phyloP scores from a whole-genome alignment of 441 rosid species.

The Syzygium malaccense region DNA sequence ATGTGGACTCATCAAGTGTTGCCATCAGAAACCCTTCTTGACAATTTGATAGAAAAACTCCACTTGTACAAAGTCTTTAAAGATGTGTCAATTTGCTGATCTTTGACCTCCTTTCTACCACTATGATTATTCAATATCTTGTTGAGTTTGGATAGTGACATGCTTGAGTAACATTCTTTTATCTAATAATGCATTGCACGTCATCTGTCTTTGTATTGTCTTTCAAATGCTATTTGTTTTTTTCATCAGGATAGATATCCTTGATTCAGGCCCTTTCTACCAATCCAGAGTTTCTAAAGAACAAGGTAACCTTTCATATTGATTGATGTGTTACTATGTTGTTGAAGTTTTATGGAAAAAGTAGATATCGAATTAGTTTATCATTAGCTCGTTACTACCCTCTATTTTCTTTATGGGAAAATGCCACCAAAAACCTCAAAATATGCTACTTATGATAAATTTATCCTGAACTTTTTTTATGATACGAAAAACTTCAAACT shows the following conservation, averaged over 20 bases:
- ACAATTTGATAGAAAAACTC: not conserved
- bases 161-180: not conserved
- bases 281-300: conserved; percentile 59
- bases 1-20: not conserved
- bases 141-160: not conserved
- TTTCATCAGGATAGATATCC: conserved; percentile 55
- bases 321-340: not conserved
- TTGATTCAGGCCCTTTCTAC: conserved; percentile 79
- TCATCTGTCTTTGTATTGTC: not conserved
- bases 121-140: not conserved
- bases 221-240: not conserved
- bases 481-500: no score
- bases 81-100: not conserved
- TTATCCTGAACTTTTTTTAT: no score
- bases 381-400: not conserved
- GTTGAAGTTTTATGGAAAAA: not conserved
- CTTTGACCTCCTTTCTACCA: not conserved
- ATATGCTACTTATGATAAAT: no score
- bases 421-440: no score
- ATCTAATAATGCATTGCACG: no score
- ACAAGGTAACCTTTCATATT: conserved; percentile 31
- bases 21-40: not conserved
- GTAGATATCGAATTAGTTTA: not conserved
- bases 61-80: not conserved
- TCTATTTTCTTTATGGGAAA: not conserved